A percentile compares a stretch with the other conserved stretches of the same genome.
Evolutionary conservation across 768 basidiomycete genomes (phyloP).

Genomic region (Podaxis sp.): DNA sequence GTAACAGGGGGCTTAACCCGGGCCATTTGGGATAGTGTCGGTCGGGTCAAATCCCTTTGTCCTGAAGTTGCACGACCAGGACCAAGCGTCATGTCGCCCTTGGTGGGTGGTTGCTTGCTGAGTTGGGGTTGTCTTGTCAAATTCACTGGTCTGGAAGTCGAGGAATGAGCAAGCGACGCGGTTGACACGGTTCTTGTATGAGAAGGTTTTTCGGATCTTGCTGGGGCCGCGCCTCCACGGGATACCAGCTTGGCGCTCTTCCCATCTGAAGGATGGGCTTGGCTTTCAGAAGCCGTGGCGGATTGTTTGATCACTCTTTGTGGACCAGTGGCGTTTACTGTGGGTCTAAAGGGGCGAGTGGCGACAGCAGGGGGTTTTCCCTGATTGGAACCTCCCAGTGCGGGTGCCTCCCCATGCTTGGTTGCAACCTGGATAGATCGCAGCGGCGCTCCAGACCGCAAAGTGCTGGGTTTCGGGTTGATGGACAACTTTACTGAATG

Average conservation of each 20-base stretch:
- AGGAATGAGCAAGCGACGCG: background rate
- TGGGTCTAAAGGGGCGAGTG: background rate
- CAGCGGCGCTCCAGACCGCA: background rate
- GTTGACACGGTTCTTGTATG: background rate
- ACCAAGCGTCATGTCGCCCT: background rate
- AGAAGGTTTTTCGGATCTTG: background rate
- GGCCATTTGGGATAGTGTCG: slow-evolving; percentile 25
- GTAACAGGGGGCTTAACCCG: slow-evolving; percentile 18
- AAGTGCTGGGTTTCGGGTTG: background rate
- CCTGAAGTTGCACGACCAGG: background rate
- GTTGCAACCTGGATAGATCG: background rate
- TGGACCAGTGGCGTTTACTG: background rate
- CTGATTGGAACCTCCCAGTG: background rate
- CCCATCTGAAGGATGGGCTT: too few relatives aligned
- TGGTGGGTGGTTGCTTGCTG: background rate
- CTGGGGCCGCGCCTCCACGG: background rate
- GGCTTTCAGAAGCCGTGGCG: background rate
- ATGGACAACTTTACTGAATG: background rate
- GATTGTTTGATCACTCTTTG: slow-evolving; percentile 6
- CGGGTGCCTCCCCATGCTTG: background rate
- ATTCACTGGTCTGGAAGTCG: background rate
- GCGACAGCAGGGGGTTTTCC: background rate
- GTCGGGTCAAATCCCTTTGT: slow-evolving; percentile 18
- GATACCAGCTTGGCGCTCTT: background rate
- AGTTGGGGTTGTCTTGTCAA: background rate